These are phyloP conservation scores for Meyerozyma sp. DNA, from an alignment of 1,139 yeast species.

Conservation along the genomic window DNA sequence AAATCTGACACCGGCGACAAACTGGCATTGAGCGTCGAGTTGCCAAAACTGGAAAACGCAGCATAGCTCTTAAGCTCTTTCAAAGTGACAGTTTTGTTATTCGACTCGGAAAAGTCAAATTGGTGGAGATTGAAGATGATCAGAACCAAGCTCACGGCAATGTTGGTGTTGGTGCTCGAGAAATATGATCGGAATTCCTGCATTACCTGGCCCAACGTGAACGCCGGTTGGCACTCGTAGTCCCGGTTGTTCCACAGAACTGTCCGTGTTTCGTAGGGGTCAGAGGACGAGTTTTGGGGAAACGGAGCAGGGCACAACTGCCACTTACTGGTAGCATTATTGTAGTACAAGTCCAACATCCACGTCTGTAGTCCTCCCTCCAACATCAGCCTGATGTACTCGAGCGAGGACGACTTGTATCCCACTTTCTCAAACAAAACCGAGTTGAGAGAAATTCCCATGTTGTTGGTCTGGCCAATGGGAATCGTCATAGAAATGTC, in stretches of 20 bases:
- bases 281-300: slow-evolving; percentile 6
- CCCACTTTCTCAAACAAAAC: slow-evolving; percentile 49
- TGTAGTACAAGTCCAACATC: slow-evolving; percentile 64
- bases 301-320: slow-evolving; percentile 60
- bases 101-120: background rate
- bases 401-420: slow-evolving; percentile 41
- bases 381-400: slow-evolving; percentile 32
- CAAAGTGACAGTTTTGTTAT: slow-evolving; percentile 7
- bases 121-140: slow-evolving; percentile 40
- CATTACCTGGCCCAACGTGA: slow-evolving; percentile 39
- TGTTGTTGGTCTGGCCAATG: slow-evolving; percentile 48
- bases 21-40: slow-evolving; percentile 22
- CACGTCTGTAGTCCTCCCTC: slow-evolving; percentile 48
- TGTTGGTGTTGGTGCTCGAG: slow-evolving; percentile 45
- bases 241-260: slow-evolving; percentile 21
- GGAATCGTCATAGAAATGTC: slow-evolving; percentile 56
- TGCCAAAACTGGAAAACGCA: slow-evolving; percentile 14
- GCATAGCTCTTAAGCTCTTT: slow-evolving; percentile 1
- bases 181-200: slow-evolving; percentile 33
- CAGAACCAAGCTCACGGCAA: slow-evolving; percentile 50
- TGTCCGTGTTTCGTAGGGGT: slow-evolving; percentile 3
- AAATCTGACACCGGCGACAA: slow-evolving; percentile 14
- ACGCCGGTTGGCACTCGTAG: slow-evolving; percentile 37
- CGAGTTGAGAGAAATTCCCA: slow-evolving; percentile 55
- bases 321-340: slow-evolving; percentile 47